A percentile compares a stretch with the other conserved stretches of the same genome.
These are phyloP conservation scores for Russula earlei DNA, from an alignment of 768 basidiomycete species.

Conservation along the genomic window DNA sequence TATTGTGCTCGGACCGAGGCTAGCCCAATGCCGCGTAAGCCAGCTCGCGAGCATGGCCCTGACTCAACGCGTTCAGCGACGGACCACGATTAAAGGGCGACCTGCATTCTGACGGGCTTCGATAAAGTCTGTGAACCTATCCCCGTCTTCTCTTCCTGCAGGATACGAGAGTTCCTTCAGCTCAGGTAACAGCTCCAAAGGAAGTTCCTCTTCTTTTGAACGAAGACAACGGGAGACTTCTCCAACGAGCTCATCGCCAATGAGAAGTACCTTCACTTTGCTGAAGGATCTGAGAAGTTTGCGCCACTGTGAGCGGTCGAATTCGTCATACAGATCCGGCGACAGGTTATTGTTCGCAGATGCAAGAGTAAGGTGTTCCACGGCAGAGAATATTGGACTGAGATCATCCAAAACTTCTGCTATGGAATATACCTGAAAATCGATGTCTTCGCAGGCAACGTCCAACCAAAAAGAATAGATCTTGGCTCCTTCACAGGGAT, in stretches of 20 bases:
- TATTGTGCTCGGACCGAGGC: too few relatives aligned
- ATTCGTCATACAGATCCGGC: neutral
- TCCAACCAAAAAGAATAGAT: too few relatives aligned
- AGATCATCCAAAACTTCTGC: neutral
- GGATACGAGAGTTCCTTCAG: too few relatives aligned
- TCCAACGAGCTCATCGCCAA: neutral
- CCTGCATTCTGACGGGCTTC: neutral
- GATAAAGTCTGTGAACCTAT: neutral
- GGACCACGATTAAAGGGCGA: neutral
- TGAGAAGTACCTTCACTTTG: neutral
- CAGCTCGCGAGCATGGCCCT: too few relatives aligned
- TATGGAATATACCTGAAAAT: neutral
- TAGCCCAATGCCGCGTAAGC: too few relatives aligned
- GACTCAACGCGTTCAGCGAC: too few relatives aligned
- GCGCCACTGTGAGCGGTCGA: neutral
- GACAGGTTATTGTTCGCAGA: neutral
- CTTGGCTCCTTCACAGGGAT: too few relatives aligned
- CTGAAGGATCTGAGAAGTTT: neutral
- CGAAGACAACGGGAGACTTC: neutral
- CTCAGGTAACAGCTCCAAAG: neutral
- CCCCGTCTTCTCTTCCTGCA: neutral
- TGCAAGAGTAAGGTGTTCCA: neutral
- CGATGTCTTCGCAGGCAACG: neutral
- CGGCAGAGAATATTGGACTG: neutral
- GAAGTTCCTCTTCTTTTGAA: neutral